phyloP scores from a whole-genome alignment of 306 rosid genomes.

The Acacia melanoxylon region DNA sequence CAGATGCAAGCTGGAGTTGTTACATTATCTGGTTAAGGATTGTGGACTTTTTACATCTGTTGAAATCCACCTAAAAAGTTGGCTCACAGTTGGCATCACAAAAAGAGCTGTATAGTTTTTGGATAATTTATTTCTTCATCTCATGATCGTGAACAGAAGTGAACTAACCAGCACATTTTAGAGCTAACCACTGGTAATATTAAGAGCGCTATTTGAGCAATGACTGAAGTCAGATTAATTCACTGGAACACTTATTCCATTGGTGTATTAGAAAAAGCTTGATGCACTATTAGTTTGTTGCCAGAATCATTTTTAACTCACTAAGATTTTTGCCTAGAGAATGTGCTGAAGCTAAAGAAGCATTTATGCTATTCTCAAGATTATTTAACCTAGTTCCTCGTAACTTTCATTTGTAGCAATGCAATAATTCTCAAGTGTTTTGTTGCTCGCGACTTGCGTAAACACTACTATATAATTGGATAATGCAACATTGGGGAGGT shows the following conservation, averaged over 20 bases:
- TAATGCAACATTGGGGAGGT: conserved; percentile 24
- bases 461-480: conserved; percentile 24
- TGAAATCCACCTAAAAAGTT: conserved; percentile 47
- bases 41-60: conserved; percentile 38
- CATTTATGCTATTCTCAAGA: conserved; percentile 2
- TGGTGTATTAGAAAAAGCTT: conserved; percentile 25
- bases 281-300: conserved; percentile 34
- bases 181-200: conserved; percentile 31
- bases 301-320: conserved; percentile 13
- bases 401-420: conserved; percentile 17
- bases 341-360: conserved; percentile 41
- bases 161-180: conserved; percentile 33
- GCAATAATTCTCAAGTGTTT: conserved; percentile 14
- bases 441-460: conserved; percentile 23
- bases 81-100: conserved; percentile 36
- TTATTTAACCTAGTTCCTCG: not conserved
- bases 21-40: conserved; percentile 44
- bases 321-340: conserved; percentile 20
- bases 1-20: conserved; percentile 40
- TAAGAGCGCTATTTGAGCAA: conserved; percentile 32
- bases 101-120: conserved; percentile 34
- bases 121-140: conserved; percentile 36
- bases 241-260: conserved; percentile 25
- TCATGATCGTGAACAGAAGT: conserved; percentile 36
- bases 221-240: conserved; percentile 38